phyloP scores from a whole-genome alignment of 768 basidiomycete genomes.

The Serpula lacrymans region DNA sequence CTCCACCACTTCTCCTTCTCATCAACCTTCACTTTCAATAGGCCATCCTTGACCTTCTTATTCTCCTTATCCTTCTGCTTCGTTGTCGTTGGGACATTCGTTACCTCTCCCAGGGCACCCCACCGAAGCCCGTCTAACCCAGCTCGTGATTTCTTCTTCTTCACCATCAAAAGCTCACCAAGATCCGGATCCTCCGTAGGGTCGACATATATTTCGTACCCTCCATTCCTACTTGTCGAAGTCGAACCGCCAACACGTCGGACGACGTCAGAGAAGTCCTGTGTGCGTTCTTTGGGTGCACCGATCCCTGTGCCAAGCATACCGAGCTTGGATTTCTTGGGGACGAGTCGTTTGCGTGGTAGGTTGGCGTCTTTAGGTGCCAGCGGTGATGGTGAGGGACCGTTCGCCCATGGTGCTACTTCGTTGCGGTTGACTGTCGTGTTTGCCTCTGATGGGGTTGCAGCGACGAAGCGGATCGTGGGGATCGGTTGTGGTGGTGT shows the following conservation, averaged over 20 bases:
- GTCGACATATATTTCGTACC: conserved; percentile 73
- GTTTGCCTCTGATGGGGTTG: conserved; percentile 57
- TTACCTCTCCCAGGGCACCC: conserved; percentile 59
- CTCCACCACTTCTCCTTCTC: conserved; percentile 79
- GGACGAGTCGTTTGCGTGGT: conserved; percentile 53
- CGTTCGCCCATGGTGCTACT: conserved; percentile 18
- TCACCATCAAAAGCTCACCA: conserved; percentile 68
- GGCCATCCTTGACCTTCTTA: conserved; percentile 22
- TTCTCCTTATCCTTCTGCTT: conserved; percentile 22
- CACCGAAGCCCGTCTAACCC: conserved; percentile 54
- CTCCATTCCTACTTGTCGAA: conserved; percentile 22
- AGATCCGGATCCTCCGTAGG: conserved; percentile 60
- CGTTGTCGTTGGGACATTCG: conserved; percentile 42
- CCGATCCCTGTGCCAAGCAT: conserved; percentile 34
- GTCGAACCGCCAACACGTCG: conserved; percentile 42
- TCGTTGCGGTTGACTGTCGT: conserved; percentile 21
- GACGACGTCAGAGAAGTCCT: conserved; percentile 61
- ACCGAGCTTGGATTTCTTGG: conserved; percentile 67
- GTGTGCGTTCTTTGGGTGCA: conserved; percentile 26
- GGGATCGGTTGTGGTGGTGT: conserved; percentile 40
- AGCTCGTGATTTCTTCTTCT: conserved; percentile 69
- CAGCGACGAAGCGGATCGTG: conserved; percentile 67
- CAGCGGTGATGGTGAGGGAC: conserved; percentile 13
- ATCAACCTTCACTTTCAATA: conserved; percentile 39
- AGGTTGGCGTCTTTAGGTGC: conserved; percentile 26